phyloP scores from a whole-genome alignment of 2,329 filamentous ascomycete genomes.

The Claviceps monticola region DNA sequence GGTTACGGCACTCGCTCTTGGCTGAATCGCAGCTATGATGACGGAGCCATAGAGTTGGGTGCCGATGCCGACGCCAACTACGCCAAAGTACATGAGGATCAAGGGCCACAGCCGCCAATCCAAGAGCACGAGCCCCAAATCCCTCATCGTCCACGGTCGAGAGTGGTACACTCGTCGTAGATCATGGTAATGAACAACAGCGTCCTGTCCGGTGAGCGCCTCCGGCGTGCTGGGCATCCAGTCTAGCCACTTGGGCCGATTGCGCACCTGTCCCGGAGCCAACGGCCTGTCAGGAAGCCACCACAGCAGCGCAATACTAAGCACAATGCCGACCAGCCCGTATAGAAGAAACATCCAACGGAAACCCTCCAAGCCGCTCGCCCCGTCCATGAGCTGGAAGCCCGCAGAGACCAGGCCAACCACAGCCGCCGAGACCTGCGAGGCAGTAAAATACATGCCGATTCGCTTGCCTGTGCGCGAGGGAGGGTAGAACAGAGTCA shows the following conservation, averaged over 20 bases:
- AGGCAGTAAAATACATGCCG: constrained; percentile 77
- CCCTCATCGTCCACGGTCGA: constrained; percentile 56
- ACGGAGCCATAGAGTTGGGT: constrained; percentile 79
- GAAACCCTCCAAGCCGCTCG: constrained; percentile 63
- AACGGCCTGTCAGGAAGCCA: constrained; percentile 80
- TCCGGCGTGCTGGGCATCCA: constrained; percentile 58
- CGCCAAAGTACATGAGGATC: constrained; percentile 84
- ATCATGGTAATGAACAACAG: constrained; percentile 69
- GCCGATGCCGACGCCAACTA: constrained; percentile 83
- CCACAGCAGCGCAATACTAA: constrained; percentile 67
- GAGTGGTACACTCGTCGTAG: constrained; percentile 68
- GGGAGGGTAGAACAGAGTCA: constrained; percentile 84
- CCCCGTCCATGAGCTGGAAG: constrained; percentile 81
- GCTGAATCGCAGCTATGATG: constrained; percentile 70
- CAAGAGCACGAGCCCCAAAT: constrained; percentile 55
- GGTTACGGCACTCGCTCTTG: constrained; percentile 55
- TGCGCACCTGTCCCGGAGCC: constrained; percentile 50
- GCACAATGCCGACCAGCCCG: constrained; percentile 57
- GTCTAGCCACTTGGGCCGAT: constrained; percentile 37
- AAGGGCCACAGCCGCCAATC: constrained; percentile 87
- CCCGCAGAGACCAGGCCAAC: constrained; percentile 82
- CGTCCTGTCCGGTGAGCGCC: constrained; percentile 63
- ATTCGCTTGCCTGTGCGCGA: constrained; percentile 78
- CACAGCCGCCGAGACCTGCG: constrained; percentile 78
- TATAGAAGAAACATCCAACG: constrained; percentile 91